Evolutionary conservation across 2,329 filamentous ascomycete species (phyloP).

Genomic region (Diaporthe capsici): DNA sequence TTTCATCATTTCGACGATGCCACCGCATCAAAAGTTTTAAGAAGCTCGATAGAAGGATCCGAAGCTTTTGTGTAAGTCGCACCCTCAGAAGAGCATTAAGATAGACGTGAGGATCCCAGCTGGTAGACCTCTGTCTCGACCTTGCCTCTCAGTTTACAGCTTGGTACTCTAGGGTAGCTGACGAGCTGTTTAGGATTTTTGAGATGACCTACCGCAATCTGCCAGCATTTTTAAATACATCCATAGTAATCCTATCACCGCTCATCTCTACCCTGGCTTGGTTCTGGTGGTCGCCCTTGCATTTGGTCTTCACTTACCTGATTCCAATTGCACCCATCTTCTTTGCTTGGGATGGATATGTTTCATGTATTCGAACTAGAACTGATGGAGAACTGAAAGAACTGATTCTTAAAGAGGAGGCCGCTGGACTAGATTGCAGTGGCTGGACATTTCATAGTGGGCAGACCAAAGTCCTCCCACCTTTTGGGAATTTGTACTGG

Average conservation of each 20-base stretch:
- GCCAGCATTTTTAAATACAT: constrained; percentile 2
- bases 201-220: constrained; percentile 16
- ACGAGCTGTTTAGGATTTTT: not conserved
- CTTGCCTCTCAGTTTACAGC: not conserved
- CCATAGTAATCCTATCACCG: not conserved
- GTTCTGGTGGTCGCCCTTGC: constrained; percentile 18
- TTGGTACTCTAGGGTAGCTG: not conserved
- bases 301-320: not conserved
- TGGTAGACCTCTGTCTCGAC: not conserved
- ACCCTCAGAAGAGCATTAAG: fast-evolving
- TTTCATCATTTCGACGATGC: constrained; percentile 17
- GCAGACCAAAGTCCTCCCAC: constrained; percentile 15
- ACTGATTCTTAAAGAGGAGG: not conserved
- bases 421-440: not conserved
- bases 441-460: constrained; percentile 18
- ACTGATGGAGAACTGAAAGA: not conserved
- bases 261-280: not conserved
- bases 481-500: constrained; percentile 7
- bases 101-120: not conserved
- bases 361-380: constrained; percentile 14
- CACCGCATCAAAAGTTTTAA: not conserved
- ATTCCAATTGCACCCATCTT: not conserved
- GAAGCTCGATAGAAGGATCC: not conserved
- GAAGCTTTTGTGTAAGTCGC: constrained; percentile 18
- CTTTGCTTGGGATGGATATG: constrained; percentile 15